Conservation (phyloP, 2,329 filamentous ascomycete species). For the Penicillium carneum region DNA sequence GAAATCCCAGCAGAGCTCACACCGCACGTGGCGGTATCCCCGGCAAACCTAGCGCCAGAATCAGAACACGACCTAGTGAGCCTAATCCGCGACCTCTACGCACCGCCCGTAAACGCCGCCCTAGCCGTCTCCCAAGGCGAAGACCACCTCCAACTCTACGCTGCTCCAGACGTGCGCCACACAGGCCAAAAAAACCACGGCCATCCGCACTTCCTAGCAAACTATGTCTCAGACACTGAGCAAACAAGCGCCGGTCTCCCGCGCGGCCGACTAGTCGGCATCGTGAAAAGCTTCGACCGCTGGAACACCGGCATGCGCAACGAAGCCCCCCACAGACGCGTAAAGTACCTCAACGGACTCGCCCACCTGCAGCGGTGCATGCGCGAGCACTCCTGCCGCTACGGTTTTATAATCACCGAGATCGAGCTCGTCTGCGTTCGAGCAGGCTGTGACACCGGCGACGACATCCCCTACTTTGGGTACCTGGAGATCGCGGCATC, state of each 20-base stretch:
- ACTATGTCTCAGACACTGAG: constrained; percentile 61
- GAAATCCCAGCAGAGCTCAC: constrained; percentile 61
- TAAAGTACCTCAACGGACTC: constrained; percentile 86
- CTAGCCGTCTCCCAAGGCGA: constrained; percentile 75
- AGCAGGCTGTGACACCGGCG: constrained; percentile 69
- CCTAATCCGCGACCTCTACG: constrained; percentile 79
- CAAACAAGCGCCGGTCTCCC: constrained; percentile 58
- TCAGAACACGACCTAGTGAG: constrained; percentile 77
- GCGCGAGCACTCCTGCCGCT: constrained; percentile 90
- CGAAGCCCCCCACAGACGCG: constrained; percentile 81
- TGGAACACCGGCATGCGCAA: constrained; percentile 96
- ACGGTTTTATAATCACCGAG: constrained; percentile 95
- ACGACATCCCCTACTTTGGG: constrained; percentile 80
- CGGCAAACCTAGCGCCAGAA: constrained; percentile 72
- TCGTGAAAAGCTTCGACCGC: constrained; percentile 90
- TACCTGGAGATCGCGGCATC: constrained; percentile 75
- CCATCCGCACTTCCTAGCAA: constrained; percentile 61
- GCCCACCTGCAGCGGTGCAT: constrained; percentile 87
- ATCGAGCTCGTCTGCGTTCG: constrained; percentile 92
- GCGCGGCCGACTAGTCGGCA: constrained; percentile 73
- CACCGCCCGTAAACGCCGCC: constrained; percentile 85
- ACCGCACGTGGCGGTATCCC: constrained; percentile 41
- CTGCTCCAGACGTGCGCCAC: constrained; percentile 48
- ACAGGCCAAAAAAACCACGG: constrained; percentile 52
- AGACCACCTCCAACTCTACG: constrained; percentile 62